Base-by-base conservation (phyloP, 1,139 yeast species). In the Spencermartinsiella ligniputridi region DNA sequence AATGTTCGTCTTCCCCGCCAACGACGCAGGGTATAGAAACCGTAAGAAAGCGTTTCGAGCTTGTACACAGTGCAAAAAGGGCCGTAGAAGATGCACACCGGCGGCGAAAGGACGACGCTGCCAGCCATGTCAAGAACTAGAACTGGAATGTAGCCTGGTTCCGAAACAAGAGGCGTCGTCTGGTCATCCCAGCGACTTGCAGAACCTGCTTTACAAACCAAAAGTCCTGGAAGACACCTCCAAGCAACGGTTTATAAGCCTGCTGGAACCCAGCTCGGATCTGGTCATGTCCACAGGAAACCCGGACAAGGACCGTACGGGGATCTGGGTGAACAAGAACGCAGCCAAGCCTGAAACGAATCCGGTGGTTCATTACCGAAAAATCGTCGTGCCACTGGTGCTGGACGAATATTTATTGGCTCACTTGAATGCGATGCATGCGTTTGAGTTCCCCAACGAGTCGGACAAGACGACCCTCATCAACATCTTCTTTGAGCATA, bases 381-480 rank as follows among this genome's bases (percentile, higher is more conserved):
- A 35, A 3, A 41, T 52, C 21, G 24, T 32, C 2, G 44, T 52
- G 13, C 55, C 56, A 4, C 39, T 43, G 12, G 39, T 49, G 4
- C 36, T 53, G 34, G 53, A 49, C 37, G 35, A 42, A 20, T 38
- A 35, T 20, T 29, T 54, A 27, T 13, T 54, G 33, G 37, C 51
- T 2, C 56, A 54, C 25, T 35, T 54, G 36, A 50, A 49, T 27
- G 40, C 50, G 13, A 33, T 53, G 35, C 42, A 40, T 1, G 83
- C 85, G 3, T 81, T 81, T 54, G 68, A 72, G 27, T 60, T 81
- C 35, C 87, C 87, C 1, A 70, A 73, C 30, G 66, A 67, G 35
- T 73, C 70, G 19, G 66, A 79, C 22, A 71, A 80, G 37, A 68
- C 71, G 49, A 78, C 72, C 53, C 66, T 78, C 52, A 69, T 81